Percentiles rank a stretch among this genome's conserved stretches.
Conservation (phyloP, 495 filamentous ascomycete genomes). For the Parathielavia hyrcaniae region DNA sequence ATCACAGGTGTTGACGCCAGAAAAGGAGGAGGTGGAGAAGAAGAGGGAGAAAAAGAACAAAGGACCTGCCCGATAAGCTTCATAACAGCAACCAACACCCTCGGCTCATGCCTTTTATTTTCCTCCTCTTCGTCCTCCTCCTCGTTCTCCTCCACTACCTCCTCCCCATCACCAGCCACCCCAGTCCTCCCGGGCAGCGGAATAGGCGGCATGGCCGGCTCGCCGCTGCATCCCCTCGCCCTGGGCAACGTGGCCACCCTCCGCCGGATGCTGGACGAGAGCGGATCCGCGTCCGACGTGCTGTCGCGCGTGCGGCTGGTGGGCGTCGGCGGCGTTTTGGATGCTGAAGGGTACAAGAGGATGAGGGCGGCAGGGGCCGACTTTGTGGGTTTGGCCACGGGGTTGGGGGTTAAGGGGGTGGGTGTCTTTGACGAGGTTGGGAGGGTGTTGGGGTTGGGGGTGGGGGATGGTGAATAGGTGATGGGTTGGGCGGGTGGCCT, state of each 20-base stretch:
- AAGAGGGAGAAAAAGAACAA: not conserved
- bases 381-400: slow-evolving; percentile 59
- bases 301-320: slow-evolving; percentile 50
- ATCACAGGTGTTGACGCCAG: not conserved
- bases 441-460: slow-evolving; percentile 22
- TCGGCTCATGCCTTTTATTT: slow-evolving; percentile 52
- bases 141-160: not conserved
- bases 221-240: slow-evolving; percentile 64
- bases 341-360: slow-evolving; percentile 50
- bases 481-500: too few species aligned
- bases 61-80: slow-evolving; percentile 46
- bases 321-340: slow-evolving; percentile 61
- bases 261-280: slow-evolving; percentile 47
- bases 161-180: slow-evolving; percentile 19
- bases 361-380: slow-evolving; percentile 59
- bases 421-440: slow-evolving; percentile 53
- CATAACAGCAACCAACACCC: slow-evolving; percentile 65
- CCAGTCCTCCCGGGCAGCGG: slow-evolving; percentile 44
- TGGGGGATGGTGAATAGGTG: slow-evolving; percentile 13
- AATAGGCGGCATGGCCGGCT: slow-evolving; percentile 61
- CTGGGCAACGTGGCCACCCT: slow-evolving; percentile 63
- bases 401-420: slow-evolving; percentile 54
- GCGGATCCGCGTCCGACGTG: slow-evolving; percentile 18
- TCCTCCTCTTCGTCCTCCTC: not conserved
- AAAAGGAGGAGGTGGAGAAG: too few species aligned